These are phyloP conservation scores for Triticum turgidum DNA, from an alignment of 176 grass and related monocot species.

Conservation along the genomic window DNA sequence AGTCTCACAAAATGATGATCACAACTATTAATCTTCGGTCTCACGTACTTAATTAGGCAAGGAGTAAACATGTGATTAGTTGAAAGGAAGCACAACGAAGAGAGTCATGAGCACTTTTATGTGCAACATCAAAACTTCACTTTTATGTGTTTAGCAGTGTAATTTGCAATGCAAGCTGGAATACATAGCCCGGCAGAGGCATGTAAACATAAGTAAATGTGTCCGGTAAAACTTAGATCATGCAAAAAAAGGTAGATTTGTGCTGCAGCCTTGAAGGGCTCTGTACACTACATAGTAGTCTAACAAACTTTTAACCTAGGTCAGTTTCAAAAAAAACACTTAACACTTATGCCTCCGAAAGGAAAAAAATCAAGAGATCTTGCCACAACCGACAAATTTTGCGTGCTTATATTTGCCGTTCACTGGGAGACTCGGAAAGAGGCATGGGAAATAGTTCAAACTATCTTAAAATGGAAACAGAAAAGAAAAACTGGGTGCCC, in stretches of 20 bases:
- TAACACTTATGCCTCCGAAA: not conserved
- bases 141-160: not conserved
- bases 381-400: not conserved
- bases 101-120: too few relatives aligned
- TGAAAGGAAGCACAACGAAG: too few relatives aligned
- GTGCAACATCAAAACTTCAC: not conserved
- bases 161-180: not conserved
- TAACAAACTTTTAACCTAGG: not conserved
- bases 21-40: too few relatives aligned
- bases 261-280: not conserved
- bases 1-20: too few relatives aligned
- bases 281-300: not conserved
- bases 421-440: not conserved
- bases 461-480: not conserved
- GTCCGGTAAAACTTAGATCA: not conserved
- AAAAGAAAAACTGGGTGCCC: not conserved
- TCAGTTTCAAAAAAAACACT: not conserved
- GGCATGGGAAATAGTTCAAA: not conserved
- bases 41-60: too few relatives aligned
- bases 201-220: not conserved
- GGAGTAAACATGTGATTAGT: too few relatives aligned
- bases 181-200: not conserved
- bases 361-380: not conserved
- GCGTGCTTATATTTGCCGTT: not conserved
- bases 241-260: not conserved